A percentile compares a stretch with the other conserved stretches of the same genome.
These are phyloP conservation scores for Cutaneotrichosporon daszewskae DNA, from an alignment of 1,284 basidiomycete genomes.

Conservation along the genomic window DNA sequence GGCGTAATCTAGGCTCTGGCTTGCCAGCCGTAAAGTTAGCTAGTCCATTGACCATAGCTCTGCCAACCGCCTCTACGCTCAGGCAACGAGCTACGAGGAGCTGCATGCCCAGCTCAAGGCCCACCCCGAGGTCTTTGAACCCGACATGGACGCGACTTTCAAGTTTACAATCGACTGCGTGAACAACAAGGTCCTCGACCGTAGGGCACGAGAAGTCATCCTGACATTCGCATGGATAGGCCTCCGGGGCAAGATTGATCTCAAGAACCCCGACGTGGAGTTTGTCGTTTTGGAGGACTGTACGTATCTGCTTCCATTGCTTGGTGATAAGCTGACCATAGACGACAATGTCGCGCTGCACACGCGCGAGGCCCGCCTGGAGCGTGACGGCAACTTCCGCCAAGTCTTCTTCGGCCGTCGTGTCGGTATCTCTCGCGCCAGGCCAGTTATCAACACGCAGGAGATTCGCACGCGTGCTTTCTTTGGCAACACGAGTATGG, in stretches of 20 bases:
- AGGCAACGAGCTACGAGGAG: constrained; percentile 59
- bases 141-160: constrained; percentile 66
- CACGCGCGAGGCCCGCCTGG: constrained; percentile 20
- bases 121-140: constrained; percentile 56
- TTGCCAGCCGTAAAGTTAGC: background rate
- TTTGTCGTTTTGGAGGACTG: constrained; percentile 88
- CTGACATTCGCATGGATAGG: constrained; percentile 70
- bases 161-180: constrained; percentile 72
- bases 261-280: constrained; percentile 73
- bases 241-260: constrained; percentile 72
- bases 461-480: constrained; percentile 86
- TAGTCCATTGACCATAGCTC: constrained; percentile 52
- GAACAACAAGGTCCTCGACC: constrained; percentile 47
- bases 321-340: constrained; percentile 5
- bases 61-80: constrained; percentile 68
- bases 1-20: no score
- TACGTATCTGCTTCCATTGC: constrained; percentile 44
- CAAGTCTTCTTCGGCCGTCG: constrained; percentile 76
- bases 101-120: constrained; percentile 59
- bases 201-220: constrained; percentile 54
- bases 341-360: constrained; percentile 28
- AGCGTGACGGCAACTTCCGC: constrained; percentile 61
- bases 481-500: constrained; percentile 98
- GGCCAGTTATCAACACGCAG: constrained; percentile 62
- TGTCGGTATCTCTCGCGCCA: constrained; percentile 69